Evolutionary conservation across 345 rosid species (phyloP), one percentile per base, ranked within the genome.

Genomic region (Eucalyptus decipiens): DNA sequence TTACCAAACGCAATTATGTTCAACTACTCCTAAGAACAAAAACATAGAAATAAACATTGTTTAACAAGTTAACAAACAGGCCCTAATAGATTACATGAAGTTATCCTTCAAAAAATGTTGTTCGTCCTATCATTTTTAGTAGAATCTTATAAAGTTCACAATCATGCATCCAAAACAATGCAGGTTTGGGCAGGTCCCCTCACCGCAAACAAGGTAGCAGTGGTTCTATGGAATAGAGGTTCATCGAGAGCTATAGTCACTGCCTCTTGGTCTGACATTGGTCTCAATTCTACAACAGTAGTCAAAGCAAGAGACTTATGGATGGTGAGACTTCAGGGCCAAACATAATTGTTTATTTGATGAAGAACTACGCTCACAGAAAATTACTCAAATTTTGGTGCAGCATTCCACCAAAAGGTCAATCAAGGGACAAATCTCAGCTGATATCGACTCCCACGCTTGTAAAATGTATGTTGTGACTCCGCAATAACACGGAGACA

Each of bases 221-320:
- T 94, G 2, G 93, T 96, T 34, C 86, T 96, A 50, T 97, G 98
- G 99, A 96, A 97, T 67, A 92, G 95, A 92, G 92, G 99, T 58
- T 88, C 94, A 30, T 90, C 92, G 8, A 62, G 43, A 30, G 96
- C 95, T 16, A 95, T 88, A 51, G 90, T 96, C 17, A 94, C 95
- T 42, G 97, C 99, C 60, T 23, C 86, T 43, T 96, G 98, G 97
- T 87, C 91, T 1, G 99, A 96, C 34, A 90, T 96, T 45, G 97
- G 97, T 23, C 94, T 97, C 28, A 80, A 88, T 3, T 87, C 97
- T 15, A 90, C 90, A 40, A 91, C 93, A 30, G 42, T 89, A 42
- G 95, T 93, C 26, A 45, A 88, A n/a, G 96, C 94, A 89, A 90
- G 96, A 89, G 99, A 97, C 72, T 91, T 97, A 40, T 97, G 98